A percentile compares a stretch with the other conserved stretches of the same genome.
These are phyloP conservation scores for Tardiomyces depauwii DNA, from an alignment of 1,139 yeast genomes.

Conservation along the genomic window DNA sequence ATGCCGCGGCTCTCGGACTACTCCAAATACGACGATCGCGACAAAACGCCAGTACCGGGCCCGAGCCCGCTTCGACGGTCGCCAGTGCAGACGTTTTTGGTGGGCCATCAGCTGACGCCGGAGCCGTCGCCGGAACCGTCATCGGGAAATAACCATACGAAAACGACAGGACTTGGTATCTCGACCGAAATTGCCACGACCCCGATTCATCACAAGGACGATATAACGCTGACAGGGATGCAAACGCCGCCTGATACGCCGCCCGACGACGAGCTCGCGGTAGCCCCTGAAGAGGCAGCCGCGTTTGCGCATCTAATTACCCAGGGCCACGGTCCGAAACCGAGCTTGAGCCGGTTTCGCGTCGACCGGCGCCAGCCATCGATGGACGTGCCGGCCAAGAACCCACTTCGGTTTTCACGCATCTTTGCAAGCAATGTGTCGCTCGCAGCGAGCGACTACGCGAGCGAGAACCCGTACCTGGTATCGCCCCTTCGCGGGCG, in stretches of 20 bases:
- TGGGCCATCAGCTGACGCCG: not conserved
- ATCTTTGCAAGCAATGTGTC: not conserved
- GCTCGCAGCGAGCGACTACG: not conserved
- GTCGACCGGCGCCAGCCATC: not conserved
- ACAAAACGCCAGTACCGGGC: no score
- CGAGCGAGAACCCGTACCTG: not conserved
- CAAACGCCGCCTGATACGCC: not conserved
- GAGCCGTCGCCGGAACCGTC: not conserved
- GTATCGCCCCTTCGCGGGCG: not conserved
- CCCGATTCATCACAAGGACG: not conserved
- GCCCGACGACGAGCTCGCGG: not conserved
- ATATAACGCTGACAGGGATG: not conserved
- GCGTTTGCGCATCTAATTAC: not conserved
- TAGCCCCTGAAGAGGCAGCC: not conserved
- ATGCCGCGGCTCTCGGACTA: not conserved
- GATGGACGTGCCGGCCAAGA: not conserved
- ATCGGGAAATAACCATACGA: not conserved
- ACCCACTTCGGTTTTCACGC: not conserved
- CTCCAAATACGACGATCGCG: no score
- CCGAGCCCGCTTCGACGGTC: no score
- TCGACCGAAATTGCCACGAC: not conserved
- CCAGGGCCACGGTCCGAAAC: not conserved
- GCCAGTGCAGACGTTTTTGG: no score
- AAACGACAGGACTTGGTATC: not conserved
- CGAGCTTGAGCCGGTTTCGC: not conserved